A percentile compares a stretch with the other conserved stretches of the same genome.
phyloP scores from a whole-genome alignment of 2,329 filamentous ascomycete genomes.

The Colletotrichum salicis region DNA sequence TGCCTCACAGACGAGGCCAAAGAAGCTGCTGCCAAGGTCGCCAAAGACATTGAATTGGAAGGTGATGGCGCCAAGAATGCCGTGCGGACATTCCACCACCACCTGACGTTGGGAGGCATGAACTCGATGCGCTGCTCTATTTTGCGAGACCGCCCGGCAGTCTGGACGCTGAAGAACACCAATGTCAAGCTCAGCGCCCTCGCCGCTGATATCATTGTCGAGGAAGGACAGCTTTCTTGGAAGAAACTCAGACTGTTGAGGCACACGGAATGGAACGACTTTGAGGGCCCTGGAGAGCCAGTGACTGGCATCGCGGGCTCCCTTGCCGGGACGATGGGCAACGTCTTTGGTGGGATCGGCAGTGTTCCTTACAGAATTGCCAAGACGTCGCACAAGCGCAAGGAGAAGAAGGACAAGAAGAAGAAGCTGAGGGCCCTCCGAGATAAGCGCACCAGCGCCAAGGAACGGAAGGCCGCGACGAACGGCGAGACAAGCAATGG shows the following conservation, averaged over 20 bases:
- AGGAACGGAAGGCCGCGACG: slow-evolving; percentile 6
- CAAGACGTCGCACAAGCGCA: slow-evolving; percentile 66
- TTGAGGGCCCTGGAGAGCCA: slow-evolving; percentile 79
- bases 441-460: slow-evolving; percentile 36
- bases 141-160: slow-evolving; percentile 69
- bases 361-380: slow-evolving; percentile 71
- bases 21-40: slow-evolving; percentile 67
- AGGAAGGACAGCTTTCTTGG: slow-evolving; percentile 70
- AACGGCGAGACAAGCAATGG: slow-evolving; percentile 4
- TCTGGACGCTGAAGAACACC: slow-evolving; percentile 73
- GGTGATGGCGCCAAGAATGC: slow-evolving; percentile 78
- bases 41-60: slow-evolving; percentile 68
- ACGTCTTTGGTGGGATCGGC: slow-evolving; percentile 71
- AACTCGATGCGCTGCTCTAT: slow-evolving; percentile 73
- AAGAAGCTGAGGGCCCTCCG: slow-evolving; percentile 52
- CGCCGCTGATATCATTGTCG: slow-evolving; percentile 73
- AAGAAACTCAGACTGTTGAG: slow-evolving; percentile 71
- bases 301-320: slow-evolving; percentile 74
- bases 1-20: slow-evolving; percentile 71
- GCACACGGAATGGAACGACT: slow-evolving; percentile 80
- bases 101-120: slow-evolving; percentile 63
- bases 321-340: slow-evolving; percentile 66
- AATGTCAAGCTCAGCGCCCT: slow-evolving; percentile 69
- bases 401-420: slow-evolving; percentile 61
- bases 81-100: slow-evolving; percentile 72